Percentiles rank a stretch among this genome's conserved stretches.
Evolutionary conservation across 2,329 filamentous ascomycete genomes (phyloP).

Genomic region (Leptographium lundbergii): DNA sequence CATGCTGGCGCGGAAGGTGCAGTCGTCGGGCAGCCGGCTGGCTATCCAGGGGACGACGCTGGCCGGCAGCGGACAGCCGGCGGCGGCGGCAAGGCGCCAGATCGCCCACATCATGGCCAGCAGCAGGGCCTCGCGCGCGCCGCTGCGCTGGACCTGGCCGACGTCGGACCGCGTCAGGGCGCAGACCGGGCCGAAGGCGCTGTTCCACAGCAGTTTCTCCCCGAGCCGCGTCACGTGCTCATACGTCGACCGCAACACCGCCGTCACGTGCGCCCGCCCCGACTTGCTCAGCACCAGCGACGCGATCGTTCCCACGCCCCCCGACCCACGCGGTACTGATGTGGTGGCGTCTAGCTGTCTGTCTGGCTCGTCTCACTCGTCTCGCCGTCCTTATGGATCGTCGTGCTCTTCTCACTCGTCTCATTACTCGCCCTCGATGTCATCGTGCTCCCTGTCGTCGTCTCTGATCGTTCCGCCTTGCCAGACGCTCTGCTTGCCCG

Average conservation of each 20-base stretch:
- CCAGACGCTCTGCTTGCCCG: too few relatives aligned
- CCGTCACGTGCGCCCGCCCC: constrained; percentile 8
- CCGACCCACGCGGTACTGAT: constrained; percentile 7
- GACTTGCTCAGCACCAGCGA: constrained; percentile 11
- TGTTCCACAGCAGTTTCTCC: constrained; percentile 13
- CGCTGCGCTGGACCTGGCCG: constrained; percentile 11
- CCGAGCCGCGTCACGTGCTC: constrained; percentile 7
- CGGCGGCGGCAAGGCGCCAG: constrained; percentile 19
- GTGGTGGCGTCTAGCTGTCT: background rate
- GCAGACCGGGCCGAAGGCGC: constrained; percentile 11
- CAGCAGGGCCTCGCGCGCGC: constrained; percentile 14
- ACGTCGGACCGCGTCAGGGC: constrained; percentile 10
- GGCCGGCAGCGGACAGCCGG: constrained; percentile 15
- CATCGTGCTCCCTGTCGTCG: background rate
- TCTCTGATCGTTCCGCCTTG: background rate
- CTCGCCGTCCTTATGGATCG: too few relatives aligned
- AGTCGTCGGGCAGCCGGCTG: constrained; percentile 17
- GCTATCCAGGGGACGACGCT: constrained; percentile 18
- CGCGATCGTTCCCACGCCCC: constrained; percentile 11
- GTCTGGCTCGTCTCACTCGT: too few relatives aligned
- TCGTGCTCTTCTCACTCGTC: too few relatives aligned
- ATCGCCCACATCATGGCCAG: constrained; percentile 23
- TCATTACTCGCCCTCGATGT: too few relatives aligned
- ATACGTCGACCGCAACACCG: constrained; percentile 9
- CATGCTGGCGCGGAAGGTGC: constrained; percentile 20